Base-by-base conservation (phyloP, 2,329 filamentous ascomycete genomes). In the Colletotrichum sansevieriae region DNA sequence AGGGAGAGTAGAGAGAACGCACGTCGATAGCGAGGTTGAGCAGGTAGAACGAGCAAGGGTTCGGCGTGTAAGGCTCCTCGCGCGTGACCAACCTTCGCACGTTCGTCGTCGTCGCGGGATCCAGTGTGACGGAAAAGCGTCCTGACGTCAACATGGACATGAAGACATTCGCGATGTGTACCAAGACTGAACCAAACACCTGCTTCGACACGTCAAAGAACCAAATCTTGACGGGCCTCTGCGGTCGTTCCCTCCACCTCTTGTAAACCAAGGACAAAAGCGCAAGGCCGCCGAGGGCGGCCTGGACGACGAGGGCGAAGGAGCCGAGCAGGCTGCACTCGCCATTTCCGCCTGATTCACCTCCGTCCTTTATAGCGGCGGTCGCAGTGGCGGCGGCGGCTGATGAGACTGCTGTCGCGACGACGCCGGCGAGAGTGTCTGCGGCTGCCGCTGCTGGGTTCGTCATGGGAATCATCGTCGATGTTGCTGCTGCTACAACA, bases 191-290 rank as follows among this genome's bases (percentile, higher is more conserved):
- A 22, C 96, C 96, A 75, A 98, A 92, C 62, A 99, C 94, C 83
- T 99, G 96, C 84, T 99, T 99, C 37, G 94, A 97, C 25, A 91
- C 96, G 77, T 99, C 96, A 79, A 98, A 99, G 79, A 93, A 95
- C 95, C 96, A 99, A 72, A 99, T 94, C 85, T 97, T 97, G 76
- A 98, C 77, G 1, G 95, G 95, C 63, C 96, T 88, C 78, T 98
- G 95, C 1, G 96, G 95, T 65, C 93, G 87, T 81, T 99, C 96
- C 72, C 93, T 89, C 90, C 92, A 97, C 73, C 96, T 88, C 84
- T 99, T 99, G 83, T 90, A 97, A 8, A 98, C 95, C 56, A 99
- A 87, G 1, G 94, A 93, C 63, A 95, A 83, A 60, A 98, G 82
- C 9, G 96, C 96, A 64, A 98, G 83, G 18, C 86, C 88, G 18